Base-by-base conservation (phyloP, 2,329 filamentous ascomycete species). In the Neonectria hederae region DNA sequence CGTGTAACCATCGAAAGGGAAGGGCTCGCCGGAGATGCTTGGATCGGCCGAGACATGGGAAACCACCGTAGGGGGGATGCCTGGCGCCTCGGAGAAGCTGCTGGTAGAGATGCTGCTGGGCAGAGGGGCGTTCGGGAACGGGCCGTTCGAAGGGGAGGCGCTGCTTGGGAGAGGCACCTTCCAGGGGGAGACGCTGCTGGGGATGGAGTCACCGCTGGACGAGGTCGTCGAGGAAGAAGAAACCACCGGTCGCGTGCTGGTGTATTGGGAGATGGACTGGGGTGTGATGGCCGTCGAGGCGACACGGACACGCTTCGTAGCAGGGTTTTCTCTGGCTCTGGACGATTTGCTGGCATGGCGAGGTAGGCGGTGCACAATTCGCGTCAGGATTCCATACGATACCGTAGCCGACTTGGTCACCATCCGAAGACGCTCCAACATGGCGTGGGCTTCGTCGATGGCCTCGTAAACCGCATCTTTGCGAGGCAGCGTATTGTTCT, bases 381-480 rank as follows among this genome's bases (percentile, higher is more conserved):
- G 75, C 5, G 65, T 67, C 28, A 80, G 67, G n/a, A 79, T 70
- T 3, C 75, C 72, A 54, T 75, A 77, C 4, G 76, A 76, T 11
- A 75, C 72, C 51, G 71, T 75, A 3, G 76, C 78, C 8, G 76
- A 75, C 51, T 76, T 75, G 2, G 74, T 75, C 45, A 75, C 70
- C 24, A 60, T 69, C 5, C 71, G 71, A 5, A 81, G 66, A 10
- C 70, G 72, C 30, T 74, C 68, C 21, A 83, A 67, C 73, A 80
- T 76, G 9, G 67, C 66, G 30, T 81, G 69, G 0, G 80, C 77
- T 3, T 71, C 68, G 3, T 76, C 72, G 32, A 86, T 81, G 2
- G 77, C 77, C 52, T 77, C 63, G 22, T 82, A 68, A 17, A 83
- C 76, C 17, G 82, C 77, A 2, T 80, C 74, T 13, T 81, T 80